These are phyloP conservation scores for Aegilops longissima DNA, from an alignment of 176 grass and related monocot genomes.

Conservation along the genomic window DNA sequence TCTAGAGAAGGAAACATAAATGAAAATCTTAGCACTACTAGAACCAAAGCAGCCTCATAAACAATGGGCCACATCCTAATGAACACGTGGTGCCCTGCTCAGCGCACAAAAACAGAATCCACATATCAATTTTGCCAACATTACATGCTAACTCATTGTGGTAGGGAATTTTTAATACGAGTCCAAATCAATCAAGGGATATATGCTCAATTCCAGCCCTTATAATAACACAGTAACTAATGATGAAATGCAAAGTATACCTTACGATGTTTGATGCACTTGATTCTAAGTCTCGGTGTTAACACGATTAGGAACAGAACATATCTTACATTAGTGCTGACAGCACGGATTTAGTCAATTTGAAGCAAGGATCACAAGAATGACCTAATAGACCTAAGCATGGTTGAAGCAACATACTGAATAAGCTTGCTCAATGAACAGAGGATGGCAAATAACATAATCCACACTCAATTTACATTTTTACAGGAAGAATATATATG, in stretches of 20 bases:
- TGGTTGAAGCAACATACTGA: not conserved
- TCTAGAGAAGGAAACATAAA: conserved; percentile 34
- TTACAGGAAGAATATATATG: no score
- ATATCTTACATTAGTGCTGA: not conserved
- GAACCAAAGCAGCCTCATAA: not conserved
- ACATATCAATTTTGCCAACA: not conserved
- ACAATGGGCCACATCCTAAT: not conserved
- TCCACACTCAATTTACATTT: not conserved
- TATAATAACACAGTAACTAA: not conserved
- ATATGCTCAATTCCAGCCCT: not conserved
- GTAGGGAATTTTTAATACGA: not conserved
- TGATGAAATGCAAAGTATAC: not conserved
- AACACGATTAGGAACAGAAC: conserved; percentile 2
- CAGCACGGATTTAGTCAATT: not conserved
- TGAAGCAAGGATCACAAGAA: not conserved
- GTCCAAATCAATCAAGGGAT: not conserved
- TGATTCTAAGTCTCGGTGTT: not conserved
- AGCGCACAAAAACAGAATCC: not conserved
- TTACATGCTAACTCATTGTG: not conserved
- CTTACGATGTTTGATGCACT: not conserved
- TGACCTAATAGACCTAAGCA: not conserved
- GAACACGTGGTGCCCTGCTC: not conserved
- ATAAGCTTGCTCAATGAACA: not conserved
- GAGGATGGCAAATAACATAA: not conserved
- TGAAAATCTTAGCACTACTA: not conserved